phyloP scores from a whole-genome alignment of 139 green algal species.

The Ettlia oleoabundans region DNA sequence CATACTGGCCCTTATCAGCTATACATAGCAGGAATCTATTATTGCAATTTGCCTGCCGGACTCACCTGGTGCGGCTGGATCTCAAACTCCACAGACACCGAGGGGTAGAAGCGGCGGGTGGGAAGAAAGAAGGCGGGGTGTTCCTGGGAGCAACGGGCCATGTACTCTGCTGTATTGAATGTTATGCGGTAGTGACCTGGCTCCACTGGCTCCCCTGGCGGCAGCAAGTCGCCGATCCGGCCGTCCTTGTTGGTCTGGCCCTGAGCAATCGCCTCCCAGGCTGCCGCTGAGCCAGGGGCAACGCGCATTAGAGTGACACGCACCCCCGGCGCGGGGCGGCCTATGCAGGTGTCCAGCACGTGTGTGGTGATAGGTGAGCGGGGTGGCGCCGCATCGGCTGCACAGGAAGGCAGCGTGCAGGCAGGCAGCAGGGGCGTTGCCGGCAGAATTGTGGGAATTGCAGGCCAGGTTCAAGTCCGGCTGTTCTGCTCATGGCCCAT shows the following conservation, averaged over 20 bases:
- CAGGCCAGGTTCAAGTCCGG: too few relatives aligned
- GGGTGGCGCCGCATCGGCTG: neutral
- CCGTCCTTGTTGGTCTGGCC: constrained; percentile 86
- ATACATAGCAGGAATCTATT: too few relatives aligned
- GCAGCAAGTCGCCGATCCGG: constrained; percentile 64
- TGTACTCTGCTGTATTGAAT: constrained; percentile 84
- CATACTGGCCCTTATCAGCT: too few relatives aligned
- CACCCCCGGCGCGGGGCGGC: constrained; percentile 81
- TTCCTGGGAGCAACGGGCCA: constrained; percentile 51
- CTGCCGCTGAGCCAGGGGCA: constrained; percentile 28
- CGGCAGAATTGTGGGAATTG: neutral
- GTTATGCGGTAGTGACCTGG: constrained; percentile 83
- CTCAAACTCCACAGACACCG: constrained; percentile 77
- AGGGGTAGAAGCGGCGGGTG: constrained; percentile 81
- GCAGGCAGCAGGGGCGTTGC: neutral
- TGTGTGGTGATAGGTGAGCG: constrained; percentile 94
- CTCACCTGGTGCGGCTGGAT: constrained; percentile 65
- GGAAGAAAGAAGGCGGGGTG: constrained; percentile 58
- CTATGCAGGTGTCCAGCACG: constrained; percentile 88
- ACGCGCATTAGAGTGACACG: constrained; percentile 64
- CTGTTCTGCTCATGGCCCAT: neutral
- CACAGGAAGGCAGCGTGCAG: neutral
- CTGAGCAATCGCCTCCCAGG: constrained; percentile 59
- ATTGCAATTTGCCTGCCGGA: too few relatives aligned
- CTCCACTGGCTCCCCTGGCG: constrained; percentile 55